phyloP scores from a whole-genome alignment of 192 early-diverging fungal genomes.

The Neocallimastix lanati region DNA sequence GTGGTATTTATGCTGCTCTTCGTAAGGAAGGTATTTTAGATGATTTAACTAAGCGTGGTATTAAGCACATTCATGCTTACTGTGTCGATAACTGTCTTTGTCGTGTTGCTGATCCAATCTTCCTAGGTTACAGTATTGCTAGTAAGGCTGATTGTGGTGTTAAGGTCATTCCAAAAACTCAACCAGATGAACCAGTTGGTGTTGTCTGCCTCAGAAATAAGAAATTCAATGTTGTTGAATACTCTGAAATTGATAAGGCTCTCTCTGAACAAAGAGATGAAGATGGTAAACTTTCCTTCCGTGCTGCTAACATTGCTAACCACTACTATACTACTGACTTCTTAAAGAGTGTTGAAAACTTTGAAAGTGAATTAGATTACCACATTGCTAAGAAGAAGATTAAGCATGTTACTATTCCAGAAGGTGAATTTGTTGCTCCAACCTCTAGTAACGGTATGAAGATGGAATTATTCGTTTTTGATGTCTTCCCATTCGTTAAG shows the following conservation, averaged over 20 bases:
- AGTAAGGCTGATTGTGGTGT: slow-evolving; percentile 86
- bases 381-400: slow-evolving; percentile 98
- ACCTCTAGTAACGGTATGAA: slow-evolving; percentile 87
- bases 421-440: slow-evolving; percentile 52
- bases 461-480: slow-evolving; percentile 97
- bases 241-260: slow-evolving; percentile 75
- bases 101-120: slow-evolving; percentile 88
- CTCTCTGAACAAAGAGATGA: slow-evolving; percentile 47
- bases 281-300: slow-evolving; percentile 58
- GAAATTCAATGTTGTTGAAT: slow-evolving; percentile 80
- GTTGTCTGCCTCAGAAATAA: slow-evolving; percentile 79
- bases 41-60: slow-evolving; percentile 60
- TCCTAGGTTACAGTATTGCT: slow-evolving; percentile 79
- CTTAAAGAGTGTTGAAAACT: slow-evolving; percentile 60
- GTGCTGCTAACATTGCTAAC: slow-evolving; percentile 95
- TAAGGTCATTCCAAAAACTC: slow-evolving; percentile 77
- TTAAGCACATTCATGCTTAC: slow-evolving; percentile 83
- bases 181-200: slow-evolving; percentile 79
- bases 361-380: slow-evolving; percentile 76
- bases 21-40: slow-evolving; percentile 59
- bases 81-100: slow-evolving; percentile 91
- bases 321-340: slow-evolving; percentile 93
- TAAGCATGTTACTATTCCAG: slow-evolving; percentile 60
- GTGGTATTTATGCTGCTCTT: slow-evolving; percentile 90
- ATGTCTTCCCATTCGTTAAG: slow-evolving; percentile 85